Evolutionary conservation across 2,329 filamentous ascomycete species (phyloP).

Genomic region (Graphilbum ipis-grandicollis): DNA sequence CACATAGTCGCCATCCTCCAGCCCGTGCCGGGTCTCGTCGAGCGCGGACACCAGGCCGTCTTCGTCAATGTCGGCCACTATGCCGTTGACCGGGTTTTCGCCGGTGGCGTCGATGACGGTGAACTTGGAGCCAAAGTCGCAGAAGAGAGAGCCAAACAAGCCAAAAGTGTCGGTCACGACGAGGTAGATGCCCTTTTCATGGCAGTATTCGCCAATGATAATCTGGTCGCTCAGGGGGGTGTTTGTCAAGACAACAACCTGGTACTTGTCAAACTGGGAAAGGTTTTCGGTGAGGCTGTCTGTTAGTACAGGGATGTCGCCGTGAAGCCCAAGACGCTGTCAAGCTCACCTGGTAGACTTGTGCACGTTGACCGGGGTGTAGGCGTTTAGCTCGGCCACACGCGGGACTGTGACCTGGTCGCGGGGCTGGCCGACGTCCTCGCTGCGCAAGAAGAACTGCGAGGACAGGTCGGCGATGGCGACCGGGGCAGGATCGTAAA

Average conservation of each 20-base stretch:
- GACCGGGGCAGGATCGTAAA: conserved; percentile 77
- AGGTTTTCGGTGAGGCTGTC: conserved; percentile 64
- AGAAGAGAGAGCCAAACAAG: conserved; percentile 90
- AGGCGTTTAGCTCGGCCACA: conserved; percentile 88
- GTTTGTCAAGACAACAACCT: conserved; percentile 81
- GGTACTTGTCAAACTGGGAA: conserved; percentile 72
- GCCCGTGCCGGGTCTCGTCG: conserved; percentile 84
- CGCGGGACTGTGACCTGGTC: conserved; percentile 74
- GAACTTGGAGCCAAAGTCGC: conserved; percentile 92
- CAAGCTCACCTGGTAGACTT: conserved; percentile 30
- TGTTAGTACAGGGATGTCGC: too few species aligned
- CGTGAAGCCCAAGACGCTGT: conserved; percentile 13
- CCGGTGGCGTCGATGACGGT: conserved; percentile 79
- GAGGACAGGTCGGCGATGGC: conserved; percentile 81
- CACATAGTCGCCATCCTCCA: conserved; percentile 93
- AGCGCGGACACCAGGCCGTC: conserved; percentile 82
- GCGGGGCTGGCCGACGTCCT: conserved; percentile 83
- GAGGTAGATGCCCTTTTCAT: conserved; percentile 81
- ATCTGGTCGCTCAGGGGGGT: conserved; percentile 67
- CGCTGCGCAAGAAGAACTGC: conserved; percentile 84
- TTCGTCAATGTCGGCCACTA: conserved; percentile 77
- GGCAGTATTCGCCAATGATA: conserved; percentile 79
- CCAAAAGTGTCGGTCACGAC: conserved; percentile 81
- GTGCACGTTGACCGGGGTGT: conserved; percentile 77
- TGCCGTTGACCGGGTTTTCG: conserved; percentile 73